A percentile compares a stretch with the other conserved stretches of the same genome.
Conservation (phyloP, 257 asterid genomes). For the Misopates orontium region DNA sequence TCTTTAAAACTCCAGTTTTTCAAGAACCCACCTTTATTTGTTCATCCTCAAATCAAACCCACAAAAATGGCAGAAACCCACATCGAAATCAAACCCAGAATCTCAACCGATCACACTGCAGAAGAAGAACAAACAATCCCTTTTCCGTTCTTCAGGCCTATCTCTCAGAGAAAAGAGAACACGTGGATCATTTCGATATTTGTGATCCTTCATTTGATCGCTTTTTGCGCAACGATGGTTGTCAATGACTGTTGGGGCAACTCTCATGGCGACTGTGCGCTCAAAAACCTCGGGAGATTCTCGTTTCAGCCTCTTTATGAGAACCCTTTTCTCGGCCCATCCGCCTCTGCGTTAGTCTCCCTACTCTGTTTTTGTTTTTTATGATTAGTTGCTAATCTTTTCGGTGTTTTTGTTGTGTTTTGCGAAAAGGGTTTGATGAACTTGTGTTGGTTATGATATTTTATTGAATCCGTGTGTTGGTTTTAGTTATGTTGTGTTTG, state of each 20-base stretch:
- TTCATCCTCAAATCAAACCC: not conserved
- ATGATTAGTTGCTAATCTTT: not conserved
- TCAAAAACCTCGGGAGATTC: constrained; percentile 61
- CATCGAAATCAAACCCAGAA: constrained; percentile 45
- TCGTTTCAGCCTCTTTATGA: constrained; percentile 84
- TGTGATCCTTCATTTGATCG: constrained; percentile 67
- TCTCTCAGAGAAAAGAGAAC: constrained; percentile 61
- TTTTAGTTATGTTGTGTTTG: not conserved
- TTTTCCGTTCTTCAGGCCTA: constrained; percentile 70
- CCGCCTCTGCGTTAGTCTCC: constrained; percentile 73
- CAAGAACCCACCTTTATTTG: not conserved
- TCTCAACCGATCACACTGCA: constrained; percentile 46
- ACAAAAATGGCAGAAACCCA: constrained; percentile 35
- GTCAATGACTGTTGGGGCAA: constrained; percentile 73
- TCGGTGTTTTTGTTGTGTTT: not conserved
- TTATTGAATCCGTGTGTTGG: not conserved
- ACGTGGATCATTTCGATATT: constrained; percentile 76
- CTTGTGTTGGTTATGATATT: not conserved
- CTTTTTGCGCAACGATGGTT: constrained; percentile 64
- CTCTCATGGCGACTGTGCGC: constrained; percentile 61
- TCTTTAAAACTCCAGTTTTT: too few species aligned
- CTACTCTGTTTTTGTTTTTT: not conserved
- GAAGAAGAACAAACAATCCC: constrained; percentile 60
- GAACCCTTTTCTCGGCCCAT: constrained; percentile 90
- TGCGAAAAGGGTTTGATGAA: not conserved